Evolutionary conservation across 441 rosid genomes (phyloP).

Genomic region (Lagerstroemia fauriei): DNA sequence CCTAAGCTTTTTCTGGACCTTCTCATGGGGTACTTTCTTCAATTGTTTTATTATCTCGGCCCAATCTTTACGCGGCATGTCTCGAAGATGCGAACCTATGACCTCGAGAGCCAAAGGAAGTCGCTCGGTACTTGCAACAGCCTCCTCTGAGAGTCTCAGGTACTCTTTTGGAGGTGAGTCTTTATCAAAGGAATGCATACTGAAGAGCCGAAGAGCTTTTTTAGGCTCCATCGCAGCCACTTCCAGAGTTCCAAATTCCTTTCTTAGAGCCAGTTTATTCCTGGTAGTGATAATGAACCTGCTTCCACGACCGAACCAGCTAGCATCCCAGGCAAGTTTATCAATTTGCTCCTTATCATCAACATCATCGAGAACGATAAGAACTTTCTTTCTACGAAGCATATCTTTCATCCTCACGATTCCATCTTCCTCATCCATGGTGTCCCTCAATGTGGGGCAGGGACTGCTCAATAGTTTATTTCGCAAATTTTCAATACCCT

Average conservation of each 20-base stretch:
- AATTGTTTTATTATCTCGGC: not conserved
- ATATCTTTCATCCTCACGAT: not conserved
- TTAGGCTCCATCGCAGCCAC: not conserved
- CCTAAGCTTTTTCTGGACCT: not conserved
- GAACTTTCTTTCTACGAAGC: slow-evolving; percentile 11
- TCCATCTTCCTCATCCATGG: not conserved
- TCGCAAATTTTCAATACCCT: not conserved
- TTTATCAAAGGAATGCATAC: not conserved
- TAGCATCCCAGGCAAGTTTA: not conserved
- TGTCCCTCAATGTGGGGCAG: not conserved
- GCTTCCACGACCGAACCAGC: slow-evolving; percentile 9
- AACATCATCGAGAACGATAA: slow-evolving; percentile 4
- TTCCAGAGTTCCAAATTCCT: not conserved
- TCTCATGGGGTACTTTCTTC: not conserved
- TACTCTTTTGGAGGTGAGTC: not conserved
- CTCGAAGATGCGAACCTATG: not conserved
- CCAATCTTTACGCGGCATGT: not conserved
- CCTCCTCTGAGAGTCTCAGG: not conserved
- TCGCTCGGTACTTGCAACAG: not conserved
- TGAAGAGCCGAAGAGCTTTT: not conserved
- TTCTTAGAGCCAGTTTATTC: not conserved
- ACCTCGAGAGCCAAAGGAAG: slow-evolving; percentile 7
- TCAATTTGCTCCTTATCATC: not conserved
- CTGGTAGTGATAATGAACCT: not conserved
- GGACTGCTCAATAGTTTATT: not conserved